A percentile compares a stretch with the other conserved stretches of the same genome.
Evolutionary conservation across 2,329 filamentous ascomycete genomes (phyloP).

Genomic region (Furcasterigmium furcatum): DNA sequence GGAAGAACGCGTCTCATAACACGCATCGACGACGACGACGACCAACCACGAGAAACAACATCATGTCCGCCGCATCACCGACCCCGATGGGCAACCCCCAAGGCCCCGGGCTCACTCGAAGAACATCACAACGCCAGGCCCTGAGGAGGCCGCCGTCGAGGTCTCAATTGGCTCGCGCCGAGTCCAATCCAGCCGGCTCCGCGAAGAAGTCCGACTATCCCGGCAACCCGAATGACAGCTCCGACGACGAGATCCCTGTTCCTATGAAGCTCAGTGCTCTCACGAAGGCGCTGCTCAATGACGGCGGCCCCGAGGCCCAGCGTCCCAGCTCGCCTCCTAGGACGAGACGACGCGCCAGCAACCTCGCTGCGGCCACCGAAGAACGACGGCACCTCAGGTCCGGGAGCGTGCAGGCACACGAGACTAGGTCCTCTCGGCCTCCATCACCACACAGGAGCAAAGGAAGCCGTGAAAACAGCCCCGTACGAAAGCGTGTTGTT

Average conservation of each 20-base stretch:
- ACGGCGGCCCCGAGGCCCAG: conserved; percentile 47
- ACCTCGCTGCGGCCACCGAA: conserved; percentile 41
- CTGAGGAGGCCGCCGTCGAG: conserved; percentile 47
- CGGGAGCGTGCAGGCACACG: conserved; percentile 39
- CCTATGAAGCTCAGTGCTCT: conserved; percentile 93
- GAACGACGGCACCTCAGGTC: conserved; percentile 44
- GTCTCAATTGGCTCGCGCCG: conserved; percentile 38
- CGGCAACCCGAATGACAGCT: conserved; percentile 71
- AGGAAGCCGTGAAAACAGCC: conserved; percentile 50
- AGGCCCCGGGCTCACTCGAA: conserved; percentile 42
- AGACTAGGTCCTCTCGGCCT: conserved; percentile 31
- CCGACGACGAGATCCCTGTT: conserved; percentile 88
- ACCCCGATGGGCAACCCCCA: conserved; percentile 48
- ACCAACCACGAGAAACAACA: conserved; percentile 5
- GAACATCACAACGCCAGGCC: conserved; percentile 54
- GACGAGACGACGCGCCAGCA: conserved; percentile 47
- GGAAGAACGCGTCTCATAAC: conserved; percentile 1
- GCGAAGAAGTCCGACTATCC: conserved; percentile 32
- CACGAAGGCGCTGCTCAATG: conserved; percentile 78
- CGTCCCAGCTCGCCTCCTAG: conserved; percentile 40
- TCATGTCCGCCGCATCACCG: conserved; percentile 52
- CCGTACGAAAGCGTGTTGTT: conserved; percentile 54
- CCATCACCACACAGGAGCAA: conserved; percentile 42
- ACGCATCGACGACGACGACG: background rate
- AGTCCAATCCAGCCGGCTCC: conserved; percentile 33